Base-by-base conservation (phyloP, 2,329 filamentous ascomycete species). In the Grosmannia huntii region DNA sequence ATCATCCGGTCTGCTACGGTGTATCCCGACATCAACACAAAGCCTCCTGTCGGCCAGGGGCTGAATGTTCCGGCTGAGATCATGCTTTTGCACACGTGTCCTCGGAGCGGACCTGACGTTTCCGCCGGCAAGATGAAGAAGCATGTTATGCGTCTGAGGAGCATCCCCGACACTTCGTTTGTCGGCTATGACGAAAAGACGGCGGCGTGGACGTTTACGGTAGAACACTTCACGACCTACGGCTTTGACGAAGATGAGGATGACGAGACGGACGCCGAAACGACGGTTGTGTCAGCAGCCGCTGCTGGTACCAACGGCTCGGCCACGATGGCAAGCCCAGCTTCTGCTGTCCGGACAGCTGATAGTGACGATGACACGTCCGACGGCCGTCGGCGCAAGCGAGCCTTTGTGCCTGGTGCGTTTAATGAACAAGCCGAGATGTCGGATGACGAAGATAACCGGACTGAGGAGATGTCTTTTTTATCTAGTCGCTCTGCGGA, bases 191-290 rank as follows among this genome's bases (percentile, higher is more conserved):
- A 95, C 62, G 76, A 78, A 59, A 78, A 89, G 1, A 90, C 84
- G 56, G 94, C 92, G 56, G 81, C 88, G 53, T 99, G 95, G 95
- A 82, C 82, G 16, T 99, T 99, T 74, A 84, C 78, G 11, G 94
- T 99, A n/a, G 85, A 92, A 66, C 94, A 99, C 71, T 99, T 95
- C 70, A 97, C 92, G 1, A 96, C 90, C 1, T 99, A 99, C 68
- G 91, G 88, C 48, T 78, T 97, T 57, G 87, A 92, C 62, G 89
- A 88, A 31, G 81, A 87, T 48, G 82, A 85, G 56, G 88, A 90
- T 51, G 86, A 89, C 31, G 83, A 81, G 7, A 83, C 82, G 9
- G 76, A 85, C 53, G 76, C 76, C 9, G 82, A 82, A 65, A 76
- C 77, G 61, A 72, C 75, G 36, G 66, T 25, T 16, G 14, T 59